Evolutionary conservation across 2,329 filamentous ascomycete genomes (phyloP).

Genomic region (Pyrenophora tritici-repentis): DNA sequence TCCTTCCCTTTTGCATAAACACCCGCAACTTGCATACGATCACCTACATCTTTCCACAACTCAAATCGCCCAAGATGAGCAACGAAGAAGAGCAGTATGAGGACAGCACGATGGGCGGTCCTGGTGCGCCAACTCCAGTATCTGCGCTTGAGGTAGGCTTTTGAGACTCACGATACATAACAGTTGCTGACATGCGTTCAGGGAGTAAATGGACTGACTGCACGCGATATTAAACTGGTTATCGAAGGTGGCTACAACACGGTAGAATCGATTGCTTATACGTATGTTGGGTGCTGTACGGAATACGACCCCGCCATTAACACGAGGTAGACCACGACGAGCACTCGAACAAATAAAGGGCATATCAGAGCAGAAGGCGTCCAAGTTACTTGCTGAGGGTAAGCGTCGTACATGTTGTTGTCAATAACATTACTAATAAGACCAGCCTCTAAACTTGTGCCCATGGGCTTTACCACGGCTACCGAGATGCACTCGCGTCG

Average conservation of each 20-base stretch:
- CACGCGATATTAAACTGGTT: constrained; percentile 90
- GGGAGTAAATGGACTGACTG: constrained; percentile 89
- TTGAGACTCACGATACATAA: neutral
- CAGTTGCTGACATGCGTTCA: constrained; percentile 46
- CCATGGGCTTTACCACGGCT: constrained; percentile 98
- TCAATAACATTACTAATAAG: constrained; percentile 4
- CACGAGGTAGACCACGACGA: constrained; percentile 63
- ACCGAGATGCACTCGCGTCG: constrained; percentile 98
- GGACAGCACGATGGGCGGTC: constrained; percentile 69
- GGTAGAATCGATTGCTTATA: constrained; percentile 94
- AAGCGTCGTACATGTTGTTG: constrained; percentile 21
- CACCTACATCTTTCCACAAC: neutral
- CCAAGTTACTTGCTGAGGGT: constrained; percentile 90
- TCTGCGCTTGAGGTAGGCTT: constrained; percentile 76
- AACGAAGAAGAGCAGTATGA: constrained; percentile 69
- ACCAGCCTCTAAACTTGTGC: constrained; percentile 88
- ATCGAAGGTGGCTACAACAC: constrained; percentile 93
- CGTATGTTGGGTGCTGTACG: constrained; percentile 55
- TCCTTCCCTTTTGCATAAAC: constrained; percentile 7
- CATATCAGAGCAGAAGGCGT: constrained; percentile 95
- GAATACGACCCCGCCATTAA: constrained; percentile 26
- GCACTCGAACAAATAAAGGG: constrained; percentile 94
- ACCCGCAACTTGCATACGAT: neutral
- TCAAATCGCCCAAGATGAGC: constrained; percentile 48
- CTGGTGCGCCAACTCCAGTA: constrained; percentile 91